Percentiles rank a stretch among this genome's conserved stretches.
phyloP scores from a whole-genome alignment of 257 asterid genomes.

The Solanum raphanifolium region DNA sequence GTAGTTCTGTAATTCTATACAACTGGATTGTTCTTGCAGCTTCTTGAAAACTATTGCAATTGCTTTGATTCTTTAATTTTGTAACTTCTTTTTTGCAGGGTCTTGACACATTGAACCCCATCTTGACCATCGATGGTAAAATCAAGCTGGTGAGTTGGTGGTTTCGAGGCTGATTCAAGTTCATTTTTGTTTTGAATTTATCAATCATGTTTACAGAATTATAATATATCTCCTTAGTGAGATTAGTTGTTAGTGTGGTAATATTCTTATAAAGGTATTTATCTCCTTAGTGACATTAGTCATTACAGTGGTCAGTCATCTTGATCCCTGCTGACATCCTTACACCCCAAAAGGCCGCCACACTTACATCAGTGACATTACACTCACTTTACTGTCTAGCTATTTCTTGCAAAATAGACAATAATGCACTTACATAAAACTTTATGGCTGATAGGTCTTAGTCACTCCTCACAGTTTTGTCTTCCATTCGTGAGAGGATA shows the following conservation, averaged over 20 bases:
- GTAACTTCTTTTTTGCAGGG: constrained; percentile 32
- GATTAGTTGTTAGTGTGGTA: not conserved
- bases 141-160: constrained; percentile 62
- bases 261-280: not conserved
- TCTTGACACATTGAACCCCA: constrained; percentile 74
- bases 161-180: not conserved
- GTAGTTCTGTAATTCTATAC: not conserved
- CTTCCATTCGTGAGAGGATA: too few relatives aligned
- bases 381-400: not conserved
- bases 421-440: not conserved
- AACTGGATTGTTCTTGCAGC: not conserved
- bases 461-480: too few relatives aligned
- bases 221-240: not conserved
- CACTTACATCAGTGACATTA: not conserved
- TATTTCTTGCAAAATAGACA: not conserved
- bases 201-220: not conserved
- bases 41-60: not conserved
- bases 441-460: not conserved
- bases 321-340: not conserved
- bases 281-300: not conserved
- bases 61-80: not conserved
- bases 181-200: not conserved
- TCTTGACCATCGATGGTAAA: constrained; percentile 58
- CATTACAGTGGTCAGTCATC: not conserved
- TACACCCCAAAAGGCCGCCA: not conserved